Evolutionary conservation across 2,329 filamentous ascomycete genomes (phyloP).

Genomic region (Aspergillus aculeatinus): DNA sequence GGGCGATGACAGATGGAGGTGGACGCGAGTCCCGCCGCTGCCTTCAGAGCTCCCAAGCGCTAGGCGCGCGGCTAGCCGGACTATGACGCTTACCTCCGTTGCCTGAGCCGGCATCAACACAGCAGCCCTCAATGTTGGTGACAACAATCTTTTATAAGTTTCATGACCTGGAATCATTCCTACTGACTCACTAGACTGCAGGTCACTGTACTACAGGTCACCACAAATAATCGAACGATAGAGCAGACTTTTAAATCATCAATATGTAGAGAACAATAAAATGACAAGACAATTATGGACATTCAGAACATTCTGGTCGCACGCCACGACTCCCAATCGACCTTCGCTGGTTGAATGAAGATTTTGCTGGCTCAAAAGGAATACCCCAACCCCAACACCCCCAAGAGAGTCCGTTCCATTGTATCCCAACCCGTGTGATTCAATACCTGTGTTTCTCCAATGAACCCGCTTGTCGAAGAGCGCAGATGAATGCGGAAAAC

Average conservation of each 20-base stretch:
- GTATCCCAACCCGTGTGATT: conserved; percentile 40
- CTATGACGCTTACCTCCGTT: not conserved
- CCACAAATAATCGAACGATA: conserved; percentile 2
- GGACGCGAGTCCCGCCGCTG: conserved; percentile 29
- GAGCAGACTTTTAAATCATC: conserved; percentile 15
- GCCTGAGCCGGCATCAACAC: not conserved
- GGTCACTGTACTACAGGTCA: too few relatives aligned
- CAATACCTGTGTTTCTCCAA: conserved; percentile 42
- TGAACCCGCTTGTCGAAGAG: conserved; percentile 37
- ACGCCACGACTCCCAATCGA: conserved; percentile 32
- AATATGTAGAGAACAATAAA: conserved; percentile 12
- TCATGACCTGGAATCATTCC: too few relatives aligned
- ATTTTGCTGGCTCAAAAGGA: conserved; percentile 36
- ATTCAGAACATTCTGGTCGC: conserved; percentile 32
- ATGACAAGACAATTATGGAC: conserved; percentile 28
- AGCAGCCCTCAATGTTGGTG: not conserved
- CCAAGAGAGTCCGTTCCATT: conserved; percentile 39
- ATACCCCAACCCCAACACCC: conserved; percentile 44
- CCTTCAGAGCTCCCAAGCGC: conserved; percentile 27
- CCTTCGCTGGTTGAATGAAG: conserved; percentile 22
- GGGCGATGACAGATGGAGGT: conserved; percentile 28
- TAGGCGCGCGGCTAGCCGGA: conserved; percentile 26
- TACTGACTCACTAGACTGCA: not conserved
- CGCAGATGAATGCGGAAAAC: conserved; percentile 28
- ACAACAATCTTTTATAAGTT: not conserved